These are phyloP conservation scores for Ceratobasidium sp. DNA, from an alignment of 1,284 basidiomycete species.

Conservation along the genomic window DNA sequence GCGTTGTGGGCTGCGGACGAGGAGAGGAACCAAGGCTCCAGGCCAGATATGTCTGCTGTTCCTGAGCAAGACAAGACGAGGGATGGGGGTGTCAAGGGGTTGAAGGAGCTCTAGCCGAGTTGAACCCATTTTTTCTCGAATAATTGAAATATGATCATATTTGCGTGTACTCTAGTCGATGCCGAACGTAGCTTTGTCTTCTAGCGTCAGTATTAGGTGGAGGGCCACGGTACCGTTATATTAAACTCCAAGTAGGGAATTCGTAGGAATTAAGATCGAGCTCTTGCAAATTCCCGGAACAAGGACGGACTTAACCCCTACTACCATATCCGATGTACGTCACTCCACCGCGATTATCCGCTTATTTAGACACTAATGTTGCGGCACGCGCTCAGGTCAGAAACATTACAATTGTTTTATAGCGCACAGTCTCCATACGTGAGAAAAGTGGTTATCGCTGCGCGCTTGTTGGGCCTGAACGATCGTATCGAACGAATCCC, in stretches of 20 bases:
- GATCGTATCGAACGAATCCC: conserved; percentile 6
- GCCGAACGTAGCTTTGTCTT: background rate
- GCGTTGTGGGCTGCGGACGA: conserved; percentile 73
- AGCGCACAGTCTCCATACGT: conserved; percentile 36
- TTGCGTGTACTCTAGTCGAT: too few relatives aligned
- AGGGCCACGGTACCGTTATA: too few relatives aligned
- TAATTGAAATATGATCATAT: too few relatives aligned
- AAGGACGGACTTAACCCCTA: too few relatives aligned
- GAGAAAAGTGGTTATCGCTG: conserved; percentile 32
- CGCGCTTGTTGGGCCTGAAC: conserved; percentile 19
- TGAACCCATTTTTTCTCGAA: background rate
- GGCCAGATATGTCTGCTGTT: conserved; percentile 31
- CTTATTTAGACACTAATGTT: background rate
- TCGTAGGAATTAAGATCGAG: too few relatives aligned
- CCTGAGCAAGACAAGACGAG: conserved; percentile 31
- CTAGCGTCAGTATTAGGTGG: too few relatives aligned
- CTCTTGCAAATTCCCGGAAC: too few relatives aligned
- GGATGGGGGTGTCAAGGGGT: conserved; percentile 24
- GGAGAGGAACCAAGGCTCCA: conserved; percentile 49
- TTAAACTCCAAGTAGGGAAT: too few relatives aligned
- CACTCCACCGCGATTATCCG: background rate
- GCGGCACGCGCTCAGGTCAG: background rate
- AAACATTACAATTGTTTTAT: conserved; percentile 14
- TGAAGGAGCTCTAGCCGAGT: conserved; percentile 23
- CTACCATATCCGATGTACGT: background rate